A percentile compares a stretch with the other conserved stretches of the same genome.
Conservation (phyloP, 805 yeast species). For the Wickerhamomyces sydowiorum region DNA sequence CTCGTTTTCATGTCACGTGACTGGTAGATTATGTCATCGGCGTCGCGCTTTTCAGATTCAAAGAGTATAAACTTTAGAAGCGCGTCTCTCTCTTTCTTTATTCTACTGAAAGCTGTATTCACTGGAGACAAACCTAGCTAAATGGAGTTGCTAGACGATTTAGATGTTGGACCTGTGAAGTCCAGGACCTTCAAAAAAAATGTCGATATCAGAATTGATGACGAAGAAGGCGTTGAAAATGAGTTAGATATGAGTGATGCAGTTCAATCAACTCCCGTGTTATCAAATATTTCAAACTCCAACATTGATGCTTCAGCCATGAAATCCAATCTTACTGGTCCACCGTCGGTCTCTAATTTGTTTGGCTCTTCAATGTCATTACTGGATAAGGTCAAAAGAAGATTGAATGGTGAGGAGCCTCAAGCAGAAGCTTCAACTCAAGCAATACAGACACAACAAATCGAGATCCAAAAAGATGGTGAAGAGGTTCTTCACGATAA, state of each 20-base stretch:
- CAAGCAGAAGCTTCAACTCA: background rate
- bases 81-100: background rate
- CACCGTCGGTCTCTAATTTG: background rate
- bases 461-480: background rate
- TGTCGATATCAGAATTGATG: constrained; percentile 6
- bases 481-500: no score
- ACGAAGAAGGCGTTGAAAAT: background rate
- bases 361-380: background rate
- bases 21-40: background rate
- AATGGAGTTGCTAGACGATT: constrained; percentile 19
- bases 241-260: no score
- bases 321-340: background rate
- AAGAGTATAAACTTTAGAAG: background rate
- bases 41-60: background rate
- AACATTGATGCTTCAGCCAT: background rate
- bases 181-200: constrained; percentile 16
- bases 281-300: background rate
- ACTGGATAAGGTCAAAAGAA: constrained; percentile 3
- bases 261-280: background rate
- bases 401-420: constrained; percentile 4
- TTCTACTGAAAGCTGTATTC: background rate
- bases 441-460: background rate
- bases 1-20: no score
- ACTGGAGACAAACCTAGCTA: background rate
- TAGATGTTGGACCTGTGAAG: constrained; percentile 13